phyloP scores from a whole-genome alignment of 2,329 filamentous ascomycete genomes.

The Fusarium tricinctum region DNA sequence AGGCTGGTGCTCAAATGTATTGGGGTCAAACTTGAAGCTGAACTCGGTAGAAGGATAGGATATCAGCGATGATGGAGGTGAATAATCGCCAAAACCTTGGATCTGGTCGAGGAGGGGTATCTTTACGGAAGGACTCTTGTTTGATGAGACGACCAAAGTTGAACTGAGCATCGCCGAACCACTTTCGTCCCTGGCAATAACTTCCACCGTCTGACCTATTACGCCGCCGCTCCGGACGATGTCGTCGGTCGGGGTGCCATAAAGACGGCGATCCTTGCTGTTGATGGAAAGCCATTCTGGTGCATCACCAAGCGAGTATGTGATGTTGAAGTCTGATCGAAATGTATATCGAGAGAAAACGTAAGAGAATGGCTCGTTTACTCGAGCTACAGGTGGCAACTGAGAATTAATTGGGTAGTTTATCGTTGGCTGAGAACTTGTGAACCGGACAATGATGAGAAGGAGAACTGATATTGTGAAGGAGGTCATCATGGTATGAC shows the following conservation, averaged over 20 bases:
- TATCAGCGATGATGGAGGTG: conserved; percentile 71
- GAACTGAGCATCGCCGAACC: conserved; percentile 75
- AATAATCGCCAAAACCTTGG: conserved; percentile 69
- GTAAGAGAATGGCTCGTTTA: conserved; percentile 77
- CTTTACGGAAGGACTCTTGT: conserved; percentile 65
- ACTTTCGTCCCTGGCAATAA: conserved; percentile 77
- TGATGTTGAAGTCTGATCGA: conserved; percentile 71
- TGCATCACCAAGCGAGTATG: conserved; percentile 75
- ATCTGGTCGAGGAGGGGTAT: conserved; percentile 72
- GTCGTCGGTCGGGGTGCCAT: conserved; percentile 73
- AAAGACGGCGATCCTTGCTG: conserved; percentile 72
- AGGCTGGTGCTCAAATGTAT: conserved; percentile 73
- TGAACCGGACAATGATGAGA: conserved; percentile 51
- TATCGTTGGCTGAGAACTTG: conserved; percentile 58
- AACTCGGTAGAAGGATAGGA: conserved; percentile 68
- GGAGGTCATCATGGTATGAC: conserved; percentile 51
- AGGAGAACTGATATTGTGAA: conserved; percentile 47
- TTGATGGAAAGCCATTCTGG: conserved; percentile 84
- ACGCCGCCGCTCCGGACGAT: conserved; percentile 65
- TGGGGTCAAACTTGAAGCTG: conserved; percentile 64
- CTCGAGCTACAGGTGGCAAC: conserved; percentile 81
- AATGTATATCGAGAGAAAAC: conserved; percentile 82
- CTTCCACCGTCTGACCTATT: conserved; percentile 71
- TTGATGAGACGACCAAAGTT: conserved; percentile 77
- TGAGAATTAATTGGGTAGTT: conserved; percentile 87